Percentiles rank a stretch among this genome's conserved stretches.
Evolutionary conservation across 352 stramenopile genomes (phyloP).

Genomic region (Pythium sp.): DNA sequence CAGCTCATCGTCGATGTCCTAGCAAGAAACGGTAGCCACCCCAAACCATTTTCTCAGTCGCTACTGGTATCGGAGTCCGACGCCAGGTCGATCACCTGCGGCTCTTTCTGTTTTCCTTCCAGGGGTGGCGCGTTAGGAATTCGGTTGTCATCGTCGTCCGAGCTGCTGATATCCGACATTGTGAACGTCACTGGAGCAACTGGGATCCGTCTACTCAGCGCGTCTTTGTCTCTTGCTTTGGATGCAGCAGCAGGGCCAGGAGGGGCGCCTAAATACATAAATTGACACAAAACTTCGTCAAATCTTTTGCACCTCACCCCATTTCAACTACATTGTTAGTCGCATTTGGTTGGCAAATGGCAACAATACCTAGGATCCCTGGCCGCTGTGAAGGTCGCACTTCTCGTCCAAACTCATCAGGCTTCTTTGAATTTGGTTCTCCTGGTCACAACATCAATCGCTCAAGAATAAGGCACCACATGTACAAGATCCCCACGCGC

Average conservation of each 20-base stretch:
- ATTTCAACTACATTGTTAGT: background rate
- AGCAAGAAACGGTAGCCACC: background rate
- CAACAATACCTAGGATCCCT: conserved; percentile 12
- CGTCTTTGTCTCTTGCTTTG: background rate
- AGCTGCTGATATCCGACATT: conserved; percentile 22
- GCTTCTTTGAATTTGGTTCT: background rate
- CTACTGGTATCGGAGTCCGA: conserved; percentile 42
- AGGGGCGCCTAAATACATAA: background rate
- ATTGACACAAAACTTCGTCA: background rate
- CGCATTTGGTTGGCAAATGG: background rate
- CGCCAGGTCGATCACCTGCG: conserved; percentile 41
- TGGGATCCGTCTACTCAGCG: conserved; percentile 9
- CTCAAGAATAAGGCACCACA: conserved; percentile 3
- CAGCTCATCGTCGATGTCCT: background rate
- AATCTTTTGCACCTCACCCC: background rate
- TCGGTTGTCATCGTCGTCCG: conserved; percentile 15
- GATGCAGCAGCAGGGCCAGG: background rate
- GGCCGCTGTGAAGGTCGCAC: background rate
- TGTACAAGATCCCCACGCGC: background rate
- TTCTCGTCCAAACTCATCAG: background rate
- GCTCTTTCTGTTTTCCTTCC: conserved; percentile 4
- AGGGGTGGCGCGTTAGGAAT: background rate
- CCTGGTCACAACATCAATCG: background rate
- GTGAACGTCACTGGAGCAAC: conserved; percentile 7
- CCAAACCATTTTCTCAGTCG: conserved; percentile 6